A percentile compares a stretch with the other conserved stretches of the same genome.
Evolutionary conservation across 192 early-diverging fungal genomes (phyloP).

Genomic region (Globomyces pollinis-pini): DNA sequence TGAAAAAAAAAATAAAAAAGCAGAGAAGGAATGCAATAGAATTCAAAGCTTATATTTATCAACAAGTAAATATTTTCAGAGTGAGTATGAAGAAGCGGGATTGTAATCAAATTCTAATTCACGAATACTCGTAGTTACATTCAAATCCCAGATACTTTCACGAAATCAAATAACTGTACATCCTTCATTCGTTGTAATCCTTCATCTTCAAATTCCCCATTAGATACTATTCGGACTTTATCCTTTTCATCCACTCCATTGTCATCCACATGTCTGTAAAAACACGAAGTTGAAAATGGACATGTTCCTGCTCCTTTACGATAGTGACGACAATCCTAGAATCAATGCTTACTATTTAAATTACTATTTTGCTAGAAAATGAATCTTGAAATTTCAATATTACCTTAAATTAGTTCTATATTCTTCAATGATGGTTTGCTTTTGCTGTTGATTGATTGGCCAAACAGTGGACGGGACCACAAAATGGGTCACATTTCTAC

Average conservation of each 20-base stretch:
- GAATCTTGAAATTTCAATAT: not conserved
- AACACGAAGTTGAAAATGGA: conserved; percentile 44
- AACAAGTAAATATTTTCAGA: too few species aligned
- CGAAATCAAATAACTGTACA: conserved; percentile 34
- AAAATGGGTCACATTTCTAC: conserved; percentile 37
- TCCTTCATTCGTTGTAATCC: conserved; percentile 20
- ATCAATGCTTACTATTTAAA: conserved; percentile 8
- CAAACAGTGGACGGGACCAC: conserved; percentile 39
- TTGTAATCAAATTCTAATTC: too few species aligned
- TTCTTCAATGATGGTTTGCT: conserved; percentile 29
- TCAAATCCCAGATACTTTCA: conserved; percentile 22
- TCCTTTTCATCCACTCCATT: conserved; percentile 30
- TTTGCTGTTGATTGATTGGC: conserved; percentile 20
- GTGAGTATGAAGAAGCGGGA: too few species aligned
- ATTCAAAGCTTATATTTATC: too few species aligned
- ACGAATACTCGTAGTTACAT: too few species aligned
- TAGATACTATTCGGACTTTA: conserved; percentile 22
- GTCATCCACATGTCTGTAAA: conserved; percentile 37
- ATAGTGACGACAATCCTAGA: conserved; percentile 43
- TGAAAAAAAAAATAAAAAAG: too few species aligned
- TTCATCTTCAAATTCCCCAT: conserved; percentile 24
- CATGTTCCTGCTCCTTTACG: conserved; percentile 37
- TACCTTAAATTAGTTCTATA: conserved; percentile 38
- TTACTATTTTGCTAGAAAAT: conserved; percentile 3
- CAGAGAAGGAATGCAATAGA: too few species aligned